These are phyloP conservation scores for Trametes versicolor DNA, from an alignment of 1,284 basidiomycete genomes.

Conservation along the genomic window DNA sequence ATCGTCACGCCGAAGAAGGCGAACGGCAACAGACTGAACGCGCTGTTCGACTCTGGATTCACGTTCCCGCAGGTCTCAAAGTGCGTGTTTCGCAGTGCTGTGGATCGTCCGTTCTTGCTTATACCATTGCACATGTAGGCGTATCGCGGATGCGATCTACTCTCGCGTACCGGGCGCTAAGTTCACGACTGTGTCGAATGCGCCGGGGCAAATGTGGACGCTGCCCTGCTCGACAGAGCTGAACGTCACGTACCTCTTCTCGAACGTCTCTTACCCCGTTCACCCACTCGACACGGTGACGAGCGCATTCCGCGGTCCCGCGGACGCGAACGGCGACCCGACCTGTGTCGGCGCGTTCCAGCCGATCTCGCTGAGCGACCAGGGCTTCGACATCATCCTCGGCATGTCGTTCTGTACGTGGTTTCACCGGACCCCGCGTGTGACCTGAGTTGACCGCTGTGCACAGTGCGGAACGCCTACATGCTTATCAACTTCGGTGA, in stretches of 20 bases:
- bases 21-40: constrained; percentile 57
- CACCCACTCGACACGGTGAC: constrained; percentile 70
- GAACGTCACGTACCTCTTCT: constrained; percentile 69
- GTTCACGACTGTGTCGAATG: constrained; percentile 52
- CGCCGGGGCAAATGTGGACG: constrained; percentile 61
- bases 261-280: constrained; percentile 60
- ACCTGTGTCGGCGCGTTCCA: constrained; percentile 61
- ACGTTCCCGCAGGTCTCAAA: constrained; percentile 70
- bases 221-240: constrained; percentile 68
- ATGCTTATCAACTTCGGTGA: constrained; percentile 69
- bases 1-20: constrained; percentile 55
- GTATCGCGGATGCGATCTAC: constrained; percentile 67
- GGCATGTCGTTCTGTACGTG: constrained; percentile 81
- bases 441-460: constrained; percentile 3
- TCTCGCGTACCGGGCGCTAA: constrained; percentile 57
- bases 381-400: constrained; percentile 75
- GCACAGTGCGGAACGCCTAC: constrained; percentile 78
- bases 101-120: constrained; percentile 8
- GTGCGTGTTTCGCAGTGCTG: constrained; percentile 45
- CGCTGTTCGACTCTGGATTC: constrained; percentile 76
- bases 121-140: constrained; percentile 43
- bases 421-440: constrained; percentile 2
- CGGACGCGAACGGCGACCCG: constrained; percentile 36
- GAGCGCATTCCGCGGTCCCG: constrained; percentile 35
- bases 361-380: constrained; percentile 62